Evolutionary conservation across 2,329 filamentous ascomycete species (phyloP).

Genomic region (Verticillium longisporum): DNA sequence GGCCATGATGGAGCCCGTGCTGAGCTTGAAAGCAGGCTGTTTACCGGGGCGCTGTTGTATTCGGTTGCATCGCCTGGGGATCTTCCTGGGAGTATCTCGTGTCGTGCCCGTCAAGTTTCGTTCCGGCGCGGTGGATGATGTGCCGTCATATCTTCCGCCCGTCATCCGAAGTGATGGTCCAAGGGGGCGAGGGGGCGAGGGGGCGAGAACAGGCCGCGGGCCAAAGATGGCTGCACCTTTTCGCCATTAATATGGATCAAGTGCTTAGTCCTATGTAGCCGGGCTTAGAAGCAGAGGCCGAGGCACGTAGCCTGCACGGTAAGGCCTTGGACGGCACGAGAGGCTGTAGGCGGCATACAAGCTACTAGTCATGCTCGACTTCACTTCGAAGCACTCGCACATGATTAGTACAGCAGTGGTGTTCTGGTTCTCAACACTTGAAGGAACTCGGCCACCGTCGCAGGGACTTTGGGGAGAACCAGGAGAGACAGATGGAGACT

Average conservation of each 20-base stretch:
- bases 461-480: background rate
- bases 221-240: background rate
- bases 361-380: background rate
- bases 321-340: background rate
- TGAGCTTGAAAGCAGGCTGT: background rate
- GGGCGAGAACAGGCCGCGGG: background rate
- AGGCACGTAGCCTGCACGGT: background rate
- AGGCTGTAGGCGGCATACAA: background rate
- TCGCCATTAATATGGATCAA: background rate
- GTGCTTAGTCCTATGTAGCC: background rate
- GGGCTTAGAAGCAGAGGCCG: background rate
- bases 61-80: background rate
- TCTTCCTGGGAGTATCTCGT: background rate
- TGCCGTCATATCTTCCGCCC: background rate
- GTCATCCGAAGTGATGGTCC: background rate
- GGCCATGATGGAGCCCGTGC: background rate
- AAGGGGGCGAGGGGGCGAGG: background rate
- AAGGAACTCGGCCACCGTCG: background rate
- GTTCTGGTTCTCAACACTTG: background rate
- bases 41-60: background rate
- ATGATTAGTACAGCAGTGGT: background rate
- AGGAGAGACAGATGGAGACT: background rate
- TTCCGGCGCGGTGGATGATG: background rate
- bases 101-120: background rate
- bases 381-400: background rate